Evolutionary conservation across 257 asterid species (phyloP).

Genomic region (Lantana camara): DNA sequence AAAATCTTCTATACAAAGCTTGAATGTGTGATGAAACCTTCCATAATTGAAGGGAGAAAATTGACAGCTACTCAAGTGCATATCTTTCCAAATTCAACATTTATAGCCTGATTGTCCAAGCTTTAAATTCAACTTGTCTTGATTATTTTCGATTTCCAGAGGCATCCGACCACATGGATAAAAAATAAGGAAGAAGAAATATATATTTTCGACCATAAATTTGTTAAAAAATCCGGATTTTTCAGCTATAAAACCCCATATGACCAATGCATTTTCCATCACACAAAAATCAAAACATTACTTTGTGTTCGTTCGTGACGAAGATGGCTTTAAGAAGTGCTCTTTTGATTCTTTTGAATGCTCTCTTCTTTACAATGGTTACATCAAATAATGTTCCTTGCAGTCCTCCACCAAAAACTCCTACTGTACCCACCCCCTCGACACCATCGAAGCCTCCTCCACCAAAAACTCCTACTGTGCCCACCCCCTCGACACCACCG

Average conservation of each 20-base stretch:
- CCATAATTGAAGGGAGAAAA: neutral
- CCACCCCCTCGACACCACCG: neutral
- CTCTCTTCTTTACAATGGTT: constrained; percentile 37
- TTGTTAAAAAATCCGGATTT: neutral
- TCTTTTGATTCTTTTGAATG: constrained; percentile 31
- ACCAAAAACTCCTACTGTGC: constrained; percentile 3
- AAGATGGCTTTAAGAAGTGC: constrained; percentile 33
- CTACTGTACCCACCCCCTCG: neutral
- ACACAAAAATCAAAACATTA: neutral
- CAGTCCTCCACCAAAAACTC: constrained; percentile 17
- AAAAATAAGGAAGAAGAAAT: neutral
- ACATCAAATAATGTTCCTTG: constrained; percentile 16
- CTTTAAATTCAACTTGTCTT: constrained; percentile 20
- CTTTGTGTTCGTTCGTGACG: too few relatives aligned
- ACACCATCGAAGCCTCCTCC: constrained; percentile 20
- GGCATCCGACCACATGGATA: neutral
- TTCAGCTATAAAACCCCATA: constrained; percentile 21
- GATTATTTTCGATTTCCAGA: neutral
- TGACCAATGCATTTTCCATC: neutral
- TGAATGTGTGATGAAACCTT: neutral
- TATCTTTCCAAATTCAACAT: constrained; percentile 1
- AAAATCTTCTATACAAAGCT: neutral
- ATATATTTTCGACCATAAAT: neutral
- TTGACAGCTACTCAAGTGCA: constrained; percentile 1
- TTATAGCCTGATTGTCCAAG: constrained; percentile 12